Percentiles rank a stretch among this genome's conserved stretches.
These are phyloP conservation scores for Coleophoma eucalyptorum DNA, from an alignment of 2,329 filamentous ascomycete genomes.

Conservation along the genomic window DNA sequence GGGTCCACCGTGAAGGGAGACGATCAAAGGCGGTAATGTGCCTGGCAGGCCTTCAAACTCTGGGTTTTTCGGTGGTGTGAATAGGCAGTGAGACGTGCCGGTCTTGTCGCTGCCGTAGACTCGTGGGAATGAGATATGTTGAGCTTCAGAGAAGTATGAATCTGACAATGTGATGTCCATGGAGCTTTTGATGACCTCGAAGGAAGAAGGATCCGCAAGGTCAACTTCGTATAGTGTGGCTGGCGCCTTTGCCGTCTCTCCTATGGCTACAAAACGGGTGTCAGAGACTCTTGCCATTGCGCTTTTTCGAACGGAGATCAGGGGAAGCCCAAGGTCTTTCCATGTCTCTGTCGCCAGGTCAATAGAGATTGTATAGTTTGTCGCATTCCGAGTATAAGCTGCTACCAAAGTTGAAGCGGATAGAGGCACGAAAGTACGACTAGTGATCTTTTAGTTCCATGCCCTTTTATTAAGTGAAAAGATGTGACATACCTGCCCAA, in stretches of 20 bases:
- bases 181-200: slow-evolving; percentile 29
- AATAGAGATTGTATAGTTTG: slow-evolving; percentile 32
- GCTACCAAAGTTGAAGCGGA: slow-evolving; percentile 3
- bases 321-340: slow-evolving; percentile 25
- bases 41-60: slow-evolving; percentile 32
- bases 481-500: slow-evolving; percentile 16
- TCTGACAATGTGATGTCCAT: slow-evolving; percentile 27
- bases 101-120: slow-evolving; percentile 10
- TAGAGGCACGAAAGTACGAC: slow-evolving; percentile 13
- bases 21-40: slow-evolving; percentile 42
- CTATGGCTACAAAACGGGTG: slow-evolving; percentile 33
- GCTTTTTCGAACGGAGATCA: slow-evolving; percentile 31
- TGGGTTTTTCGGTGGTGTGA: slow-evolving; percentile 45
- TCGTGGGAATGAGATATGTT: slow-evolving; percentile 31
- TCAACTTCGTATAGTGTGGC: slow-evolving; percentile 32
- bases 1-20: slow-evolving; percentile 49
- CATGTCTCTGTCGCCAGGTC: slow-evolving; percentile 30
- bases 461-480: slow-evolving; percentile 13
- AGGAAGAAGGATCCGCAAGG: slow-evolving; percentile 18
- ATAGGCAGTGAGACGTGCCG: slow-evolving; percentile 30
- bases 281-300: slow-evolving; percentile 31
- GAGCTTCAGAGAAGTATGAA: slow-evolving; percentile 32
- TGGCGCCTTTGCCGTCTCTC: slow-evolving; percentile 27
- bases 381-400: slow-evolving; percentile 24
- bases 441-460: background rate